Evolutionary conservation across 352 stramenopile genomes (phyloP).

Genomic region (Blastocystis sp.): DNA sequence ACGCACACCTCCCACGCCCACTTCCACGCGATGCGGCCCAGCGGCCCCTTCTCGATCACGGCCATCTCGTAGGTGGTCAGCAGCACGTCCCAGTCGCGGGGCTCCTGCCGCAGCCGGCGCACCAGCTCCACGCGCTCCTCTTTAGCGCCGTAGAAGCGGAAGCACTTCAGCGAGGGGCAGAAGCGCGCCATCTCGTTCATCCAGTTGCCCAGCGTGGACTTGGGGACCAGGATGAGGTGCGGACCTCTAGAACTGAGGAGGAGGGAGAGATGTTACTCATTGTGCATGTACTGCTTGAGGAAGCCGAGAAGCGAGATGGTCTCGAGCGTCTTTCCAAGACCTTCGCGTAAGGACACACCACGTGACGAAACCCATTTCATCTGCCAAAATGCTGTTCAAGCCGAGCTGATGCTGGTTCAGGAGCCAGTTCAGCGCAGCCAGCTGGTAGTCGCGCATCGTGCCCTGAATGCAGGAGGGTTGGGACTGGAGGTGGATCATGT

Average conservation of each 20-base stretch:
- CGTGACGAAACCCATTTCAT: conserved; percentile 79
- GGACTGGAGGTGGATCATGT: conserved; percentile 79
- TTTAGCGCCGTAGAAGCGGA: conserved; percentile 93
- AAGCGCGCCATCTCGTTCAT: conserved; percentile 93
- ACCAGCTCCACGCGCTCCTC: conserved; percentile 85
- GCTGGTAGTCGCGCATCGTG: conserved; percentile 90
- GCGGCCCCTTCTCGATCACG: conserved; percentile 84
- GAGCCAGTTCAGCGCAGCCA: conserved; percentile 96
- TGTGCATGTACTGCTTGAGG: conserved; percentile 79
- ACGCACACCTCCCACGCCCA: conserved; percentile 20
- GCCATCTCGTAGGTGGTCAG: conserved; percentile 96
- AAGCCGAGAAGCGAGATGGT: conserved; percentile 81
- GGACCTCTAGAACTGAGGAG: conserved; percentile 80
- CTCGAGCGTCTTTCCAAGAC: conserved; percentile 93
- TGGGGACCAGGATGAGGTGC: conserved; percentile 95
- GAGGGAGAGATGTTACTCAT: conserved; percentile 68
- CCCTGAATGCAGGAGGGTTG: conserved; percentile 84
- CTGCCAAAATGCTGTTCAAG: conserved; percentile 93
- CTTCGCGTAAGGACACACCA: conserved; percentile 72
- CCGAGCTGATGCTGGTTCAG: conserved; percentile 92
- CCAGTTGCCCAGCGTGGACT: conserved; percentile 97
- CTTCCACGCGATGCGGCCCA: conserved; percentile 79
- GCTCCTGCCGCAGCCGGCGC: neutral
- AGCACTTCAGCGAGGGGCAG: conserved; percentile 86
- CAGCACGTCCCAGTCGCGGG: conserved; percentile 76